Conservation (phyloP, 495 filamentous ascomycete species). For the Penicillium bialowiezense region DNA sequence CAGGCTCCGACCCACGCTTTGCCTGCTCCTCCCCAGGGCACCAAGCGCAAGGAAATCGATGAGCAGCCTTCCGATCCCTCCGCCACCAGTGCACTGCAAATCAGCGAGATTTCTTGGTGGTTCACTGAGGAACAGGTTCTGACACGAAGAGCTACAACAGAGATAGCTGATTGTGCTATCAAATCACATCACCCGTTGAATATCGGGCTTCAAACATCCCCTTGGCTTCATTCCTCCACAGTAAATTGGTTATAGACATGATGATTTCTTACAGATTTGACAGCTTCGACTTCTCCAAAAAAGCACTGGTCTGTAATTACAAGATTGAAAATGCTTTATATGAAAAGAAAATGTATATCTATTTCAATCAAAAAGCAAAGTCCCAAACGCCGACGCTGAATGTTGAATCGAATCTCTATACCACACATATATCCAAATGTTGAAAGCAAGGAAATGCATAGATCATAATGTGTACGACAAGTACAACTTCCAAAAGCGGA, state of each 20-base stretch:
- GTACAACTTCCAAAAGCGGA: background rate
- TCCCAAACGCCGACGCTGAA: constrained; percentile 27
- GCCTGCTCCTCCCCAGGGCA: constrained; percentile 55
- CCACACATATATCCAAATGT: constrained; percentile 24
- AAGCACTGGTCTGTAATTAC: no score
- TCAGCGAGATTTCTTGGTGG: constrained; percentile 95
- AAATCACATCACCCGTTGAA: no score
- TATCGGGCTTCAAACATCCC: no score
- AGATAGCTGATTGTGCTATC: no score
- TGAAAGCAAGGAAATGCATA: constrained; percentile 24
- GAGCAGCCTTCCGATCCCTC: constrained; percentile 76
- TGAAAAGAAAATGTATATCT: no score
- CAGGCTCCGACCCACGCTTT: constrained; percentile 16
- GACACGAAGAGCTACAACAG: no score
- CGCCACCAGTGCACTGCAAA: constrained; percentile 76
- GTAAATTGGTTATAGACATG: no score
- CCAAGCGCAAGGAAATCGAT: constrained; percentile 74
- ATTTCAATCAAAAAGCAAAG: constrained; percentile 6
- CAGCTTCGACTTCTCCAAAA: no score
- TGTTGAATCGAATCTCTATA: constrained; percentile 32
- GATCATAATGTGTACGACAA: constrained; percentile 8
- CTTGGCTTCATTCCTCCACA: no score
- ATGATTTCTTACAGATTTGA: no score
- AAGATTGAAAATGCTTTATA: no score
- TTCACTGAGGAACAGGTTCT: constrained; percentile 91